Conservation (phyloP, 2,329 filamentous ascomycete species). For the Fusarium fujikuroi region DNA sequence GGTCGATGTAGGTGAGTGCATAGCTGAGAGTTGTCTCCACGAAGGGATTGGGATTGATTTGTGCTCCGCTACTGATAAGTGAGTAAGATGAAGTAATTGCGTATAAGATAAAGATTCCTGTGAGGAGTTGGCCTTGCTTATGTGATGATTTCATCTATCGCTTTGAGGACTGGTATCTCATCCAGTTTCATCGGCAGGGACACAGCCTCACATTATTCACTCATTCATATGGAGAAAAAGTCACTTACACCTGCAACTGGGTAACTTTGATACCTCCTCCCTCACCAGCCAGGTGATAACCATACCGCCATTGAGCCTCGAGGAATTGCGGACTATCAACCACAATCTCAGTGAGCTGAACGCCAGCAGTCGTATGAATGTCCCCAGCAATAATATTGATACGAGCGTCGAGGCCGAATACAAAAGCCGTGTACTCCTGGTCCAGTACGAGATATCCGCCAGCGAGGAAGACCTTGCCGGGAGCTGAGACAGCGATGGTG, state of each 20-base stretch:
- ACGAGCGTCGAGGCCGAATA: conserved; percentile 74
- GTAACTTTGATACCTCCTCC: conserved; percentile 84
- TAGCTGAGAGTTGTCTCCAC: conserved; percentile 92
- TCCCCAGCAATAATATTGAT: conserved; percentile 72
- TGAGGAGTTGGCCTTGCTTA: neutral
- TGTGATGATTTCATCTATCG: neutral
- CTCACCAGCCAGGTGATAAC: conserved; percentile 74
- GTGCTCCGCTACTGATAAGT: conserved; percentile 54
- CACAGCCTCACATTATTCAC: neutral
- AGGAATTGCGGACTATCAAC: conserved; percentile 93
- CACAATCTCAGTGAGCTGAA: conserved; percentile 77
- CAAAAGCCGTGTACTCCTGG: conserved; percentile 80
- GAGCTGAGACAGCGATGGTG: conserved; percentile 79
- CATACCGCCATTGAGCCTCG: conserved; percentile 88
- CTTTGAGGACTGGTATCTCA: neutral
- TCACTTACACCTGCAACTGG: conserved; percentile 79
- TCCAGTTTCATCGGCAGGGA: neutral
- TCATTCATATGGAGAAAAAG: neutral
- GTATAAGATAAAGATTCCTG: neutral
- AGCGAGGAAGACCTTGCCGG: conserved; percentile 94
- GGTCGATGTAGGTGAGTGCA: conserved; percentile 81
- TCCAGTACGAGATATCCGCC: conserved; percentile 97
- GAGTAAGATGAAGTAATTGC: conserved; percentile 17
- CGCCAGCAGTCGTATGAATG: conserved; percentile 69
- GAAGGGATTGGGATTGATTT: conserved; percentile 76